Conservation (phyloP, 345 rosid genomes). For the Brassica nigra region DNA sequence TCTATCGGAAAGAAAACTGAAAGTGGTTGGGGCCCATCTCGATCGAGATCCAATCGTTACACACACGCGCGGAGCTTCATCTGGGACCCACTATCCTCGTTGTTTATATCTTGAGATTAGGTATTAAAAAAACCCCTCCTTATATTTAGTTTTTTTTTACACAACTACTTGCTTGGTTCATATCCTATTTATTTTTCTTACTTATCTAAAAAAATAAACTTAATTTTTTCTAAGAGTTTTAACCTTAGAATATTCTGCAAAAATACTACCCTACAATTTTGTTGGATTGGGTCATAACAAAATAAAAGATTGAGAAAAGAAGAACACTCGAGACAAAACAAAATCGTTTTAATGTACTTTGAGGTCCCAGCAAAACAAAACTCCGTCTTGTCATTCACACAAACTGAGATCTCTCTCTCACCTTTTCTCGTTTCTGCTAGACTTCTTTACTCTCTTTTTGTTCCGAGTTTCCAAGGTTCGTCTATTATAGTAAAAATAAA, state of each 20-base stretch:
- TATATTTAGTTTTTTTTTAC: no score
- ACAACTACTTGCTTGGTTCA: no score
- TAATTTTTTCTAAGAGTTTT: background rate
- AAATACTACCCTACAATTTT: background rate
- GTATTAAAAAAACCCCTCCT: background rate
- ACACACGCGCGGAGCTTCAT: constrained; percentile 1
- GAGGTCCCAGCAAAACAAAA: constrained; percentile 23
- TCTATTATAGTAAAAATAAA: background rate
- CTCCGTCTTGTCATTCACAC: constrained; percentile 25
- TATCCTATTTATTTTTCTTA: background rate
- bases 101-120: background rate
- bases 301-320: background rate
- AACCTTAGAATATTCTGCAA: background rate
- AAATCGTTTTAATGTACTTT: constrained; percentile 21
- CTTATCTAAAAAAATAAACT: background rate
- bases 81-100: constrained; percentile 3
- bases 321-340: constrained; percentile 7
- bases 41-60: constrained; percentile 27
- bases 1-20: constrained; percentile 2
- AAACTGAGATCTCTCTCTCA: background rate
- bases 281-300: background rate
- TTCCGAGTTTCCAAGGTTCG: constrained; percentile 14
- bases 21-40: constrained; percentile 10
- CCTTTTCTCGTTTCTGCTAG: constrained; percentile 13
- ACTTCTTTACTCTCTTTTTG: background rate